Evolutionary conservation across 1,139 yeast genomes (phyloP).

Genomic region (Yamadazyma membranifaciens): DNA sequence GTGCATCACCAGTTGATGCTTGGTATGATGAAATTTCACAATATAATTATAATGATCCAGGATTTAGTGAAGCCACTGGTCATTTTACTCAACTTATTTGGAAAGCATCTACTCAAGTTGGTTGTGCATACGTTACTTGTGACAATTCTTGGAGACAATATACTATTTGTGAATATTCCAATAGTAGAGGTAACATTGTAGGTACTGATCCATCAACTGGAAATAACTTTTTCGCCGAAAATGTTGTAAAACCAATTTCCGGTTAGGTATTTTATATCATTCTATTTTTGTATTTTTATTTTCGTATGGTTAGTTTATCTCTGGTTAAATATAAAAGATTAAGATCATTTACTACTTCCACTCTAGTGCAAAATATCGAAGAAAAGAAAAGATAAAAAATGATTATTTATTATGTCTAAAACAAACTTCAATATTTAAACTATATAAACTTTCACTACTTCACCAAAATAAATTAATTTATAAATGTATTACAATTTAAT

Average conservation of each 20-base stretch:
- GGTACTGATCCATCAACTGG: slow-evolving; percentile 33
- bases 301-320: slow-evolving; percentile 3
- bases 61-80: slow-evolving; percentile 46
- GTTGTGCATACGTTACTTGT: slow-evolving; percentile 62
- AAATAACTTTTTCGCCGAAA: slow-evolving; percentile 42
- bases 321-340: slow-evolving; percentile 4
- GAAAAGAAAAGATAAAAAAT: neutral
- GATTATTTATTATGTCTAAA: slow-evolving; percentile 4
- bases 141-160: slow-evolving; percentile 51
- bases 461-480: neutral
- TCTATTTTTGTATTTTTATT: slow-evolving; percentile 7
- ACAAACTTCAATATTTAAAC: slow-evolving; percentile 5
- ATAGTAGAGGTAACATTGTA: slow-evolving; percentile 58
- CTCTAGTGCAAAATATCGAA: neutral
- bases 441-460: slow-evolving; percentile 5
- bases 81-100: slow-evolving; percentile 75
- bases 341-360: neutral
- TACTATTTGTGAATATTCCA: slow-evolving; percentile 64
- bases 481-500: neutral
- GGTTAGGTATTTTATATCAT: slow-evolving; percentile 4
- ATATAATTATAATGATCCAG: slow-evolving; percentile 49
- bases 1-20: slow-evolving; percentile 54
- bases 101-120: slow-evolving; percentile 53
- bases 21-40: slow-evolving; percentile 64
- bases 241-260: slow-evolving; percentile 45